Conservation (phyloP, 768 basidiomycete genomes). For the Tricholomella constricta region DNA sequence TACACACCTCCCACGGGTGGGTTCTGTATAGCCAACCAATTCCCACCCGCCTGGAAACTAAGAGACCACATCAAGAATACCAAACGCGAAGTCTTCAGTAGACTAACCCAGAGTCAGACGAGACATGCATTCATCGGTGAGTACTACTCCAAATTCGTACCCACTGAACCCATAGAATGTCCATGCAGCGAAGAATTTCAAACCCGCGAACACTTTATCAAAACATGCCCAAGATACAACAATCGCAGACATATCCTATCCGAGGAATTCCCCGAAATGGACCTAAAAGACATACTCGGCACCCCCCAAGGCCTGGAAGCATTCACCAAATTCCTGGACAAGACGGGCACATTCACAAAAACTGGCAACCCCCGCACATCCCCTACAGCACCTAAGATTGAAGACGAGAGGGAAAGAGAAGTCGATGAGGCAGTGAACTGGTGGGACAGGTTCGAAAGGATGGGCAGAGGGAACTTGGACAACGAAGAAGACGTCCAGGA, state of each 20-base stretch:
- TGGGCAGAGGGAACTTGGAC: too few species aligned
- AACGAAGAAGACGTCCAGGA: too few species aligned
- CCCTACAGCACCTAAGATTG: background rate
- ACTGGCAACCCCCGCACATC: background rate
- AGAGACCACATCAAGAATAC: background rate
- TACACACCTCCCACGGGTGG: background rate
- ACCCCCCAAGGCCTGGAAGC: conserved; percentile 22
- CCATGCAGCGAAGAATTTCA: conserved; percentile 24
- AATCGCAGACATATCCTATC: conserved; percentile 16
- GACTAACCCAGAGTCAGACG: conserved; percentile 25
- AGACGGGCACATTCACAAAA: conserved; percentile 21
- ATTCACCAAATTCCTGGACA: conserved; percentile 18
- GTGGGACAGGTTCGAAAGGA: too few species aligned
- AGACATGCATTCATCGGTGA: conserved; percentile 25
- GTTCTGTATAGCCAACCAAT: background rate
- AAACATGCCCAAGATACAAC: conserved; percentile 21
- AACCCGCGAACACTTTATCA: conserved; percentile 26
- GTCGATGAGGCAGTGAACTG: background rate
- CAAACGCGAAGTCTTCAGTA: conserved; percentile 17
- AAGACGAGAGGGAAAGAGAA: background rate
- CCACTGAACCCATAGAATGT: conserved; percentile 21
- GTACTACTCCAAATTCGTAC: conserved; percentile 17
- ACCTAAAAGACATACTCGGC: conserved; percentile 22
- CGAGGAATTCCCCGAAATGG: background rate
- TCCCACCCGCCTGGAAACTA: background rate